Conservation (phyloP, 306 rosid species). For the Ceratonia siliqua region DNA sequence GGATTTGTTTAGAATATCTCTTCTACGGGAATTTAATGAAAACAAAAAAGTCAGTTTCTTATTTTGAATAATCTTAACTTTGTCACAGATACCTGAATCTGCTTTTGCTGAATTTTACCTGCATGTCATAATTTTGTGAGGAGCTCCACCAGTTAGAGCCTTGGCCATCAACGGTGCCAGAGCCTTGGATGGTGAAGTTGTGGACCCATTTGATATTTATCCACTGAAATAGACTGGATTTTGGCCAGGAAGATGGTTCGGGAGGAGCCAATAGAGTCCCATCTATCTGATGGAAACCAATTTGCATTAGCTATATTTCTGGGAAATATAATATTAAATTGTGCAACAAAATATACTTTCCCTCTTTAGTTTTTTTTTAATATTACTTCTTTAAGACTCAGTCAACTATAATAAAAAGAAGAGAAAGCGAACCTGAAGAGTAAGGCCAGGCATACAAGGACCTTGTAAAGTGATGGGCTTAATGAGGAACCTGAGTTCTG, state of each 20-base stretch:
- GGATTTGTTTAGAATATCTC: conserved; percentile 46
- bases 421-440: conserved; percentile 70
- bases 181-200: conserved; percentile 77
- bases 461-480: conserved; percentile 77
- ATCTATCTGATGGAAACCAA: conserved; percentile 65
- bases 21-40: conserved; percentile 46
- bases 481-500: conserved; percentile 60
- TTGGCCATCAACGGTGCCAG: conserved; percentile 85
- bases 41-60: conserved; percentile 15
- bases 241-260: conserved; percentile 68
- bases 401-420: background rate
- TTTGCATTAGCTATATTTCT: conserved; percentile 16
- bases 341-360: background rate
- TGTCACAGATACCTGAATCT: background rate
- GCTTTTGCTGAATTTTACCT: conserved; percentile 37
- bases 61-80: conserved; percentile 5
- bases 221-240: conserved; percentile 78
- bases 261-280: conserved; percentile 82
- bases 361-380: background rate
- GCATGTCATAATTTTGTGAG: conserved; percentile 35
- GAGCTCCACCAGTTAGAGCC: conserved; percentile 78
- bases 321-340: conserved; percentile 3
- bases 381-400: background rate
- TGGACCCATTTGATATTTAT: conserved; percentile 80
- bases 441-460: conserved; percentile 78